phyloP scores from a whole-genome alignment of 345 rosid genomes.

The Dipteronia dyeriana region DNA sequence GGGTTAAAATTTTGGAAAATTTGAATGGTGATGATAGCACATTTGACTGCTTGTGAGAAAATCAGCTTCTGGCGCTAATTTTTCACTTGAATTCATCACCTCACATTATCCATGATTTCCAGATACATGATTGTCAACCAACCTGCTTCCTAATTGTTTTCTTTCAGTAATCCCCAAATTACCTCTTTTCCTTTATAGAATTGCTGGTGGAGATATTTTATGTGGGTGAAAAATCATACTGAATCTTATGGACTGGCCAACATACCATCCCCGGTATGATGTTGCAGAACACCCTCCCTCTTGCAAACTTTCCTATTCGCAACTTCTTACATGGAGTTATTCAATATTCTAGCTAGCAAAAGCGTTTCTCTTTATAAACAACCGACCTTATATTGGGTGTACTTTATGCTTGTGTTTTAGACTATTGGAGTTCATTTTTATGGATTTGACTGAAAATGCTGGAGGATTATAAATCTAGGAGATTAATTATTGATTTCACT shows the following conservation, averaged over 20 bases:
- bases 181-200: neutral
- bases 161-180: neutral
- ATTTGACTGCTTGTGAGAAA: neutral
- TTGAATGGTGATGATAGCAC: neutral
- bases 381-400: neutral
- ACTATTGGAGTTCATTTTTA: neutral
- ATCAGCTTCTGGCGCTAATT: neutral
- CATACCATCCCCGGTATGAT: neutral
- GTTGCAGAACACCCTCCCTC: neutral
- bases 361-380: neutral
- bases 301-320: neutral
- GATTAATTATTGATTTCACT: neutral
- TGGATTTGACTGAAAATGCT: neutral
- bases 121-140: neutral
- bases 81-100: neutral
- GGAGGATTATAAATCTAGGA: neutral
- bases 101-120: neutral
- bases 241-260: neutral
- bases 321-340: neutral
- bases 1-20: neutral
- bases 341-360: neutral
- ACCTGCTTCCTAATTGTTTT: neutral
- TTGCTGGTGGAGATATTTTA: neutral
- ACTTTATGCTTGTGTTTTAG: neutral
- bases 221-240: neutral